Evolutionary conservation across 2,329 filamentous ascomycete genomes (phyloP), one percentile per base, ranked within the genome.

Genomic region (Mariannaea sp.): DNA sequence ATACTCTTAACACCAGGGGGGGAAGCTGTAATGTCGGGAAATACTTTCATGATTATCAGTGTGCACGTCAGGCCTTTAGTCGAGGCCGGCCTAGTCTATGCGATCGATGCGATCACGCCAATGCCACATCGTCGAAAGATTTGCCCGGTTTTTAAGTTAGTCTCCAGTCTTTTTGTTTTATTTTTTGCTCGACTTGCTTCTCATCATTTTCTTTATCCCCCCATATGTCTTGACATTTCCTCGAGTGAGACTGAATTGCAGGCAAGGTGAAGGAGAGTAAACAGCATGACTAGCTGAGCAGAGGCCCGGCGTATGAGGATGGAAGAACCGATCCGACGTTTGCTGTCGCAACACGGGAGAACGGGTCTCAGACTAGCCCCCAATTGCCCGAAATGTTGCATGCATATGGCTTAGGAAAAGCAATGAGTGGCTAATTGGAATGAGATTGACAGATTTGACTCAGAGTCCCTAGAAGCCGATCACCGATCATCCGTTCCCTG

Each of bases 361-460:
- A 44, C 27, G 45, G 29, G 39, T 49, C 49, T 52, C 20, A 38
- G 47, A 51, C 56, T 30, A 51, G 47, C 26, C 20, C 49, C 32
- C 49, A 44, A 49, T 56, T 50, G 52, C 54, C 55, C 44, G 53
- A 63, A 50, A 62, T 44, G 53, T 53, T 61, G 42, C 45, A 55
- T 44, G 53, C 48, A 61, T 48, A 50, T 50, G 48, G 42, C 47
- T 40, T 39, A 26, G 24, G 51, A 59, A 65, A 66, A 63, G 63
- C 46, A 65, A 65, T 24, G 22, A 41, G 49, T 59, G 51, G 53
- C 61, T 66, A 59, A 65, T 56, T 56, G 56, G 51, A 57, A 61
- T 58, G 58, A 49, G 52, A 54, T 59, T 66, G 64, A 66, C 64
- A 66, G 64, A 56, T 66, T 65, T 64, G 60, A 66, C 58, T 65